Evolutionary conservation across 306 rosid genomes (phyloP).

Genomic region (Fragaria ananassa): DNA sequence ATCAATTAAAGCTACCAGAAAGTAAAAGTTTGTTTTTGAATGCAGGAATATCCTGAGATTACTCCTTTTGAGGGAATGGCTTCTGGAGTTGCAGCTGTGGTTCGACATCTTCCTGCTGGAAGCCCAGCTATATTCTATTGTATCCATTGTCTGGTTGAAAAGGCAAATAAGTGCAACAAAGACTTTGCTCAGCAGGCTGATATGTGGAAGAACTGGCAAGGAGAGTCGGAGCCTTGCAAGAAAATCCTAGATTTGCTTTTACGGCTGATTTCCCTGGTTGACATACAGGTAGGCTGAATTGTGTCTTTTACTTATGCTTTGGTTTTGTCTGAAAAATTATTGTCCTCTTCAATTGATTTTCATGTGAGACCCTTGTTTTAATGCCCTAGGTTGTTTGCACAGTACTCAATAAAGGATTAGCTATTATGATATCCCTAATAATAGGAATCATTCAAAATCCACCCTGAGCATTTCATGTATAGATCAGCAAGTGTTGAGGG

Average conservation of each 20-base stretch:
- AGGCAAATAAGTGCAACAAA: slow-evolving; percentile 53
- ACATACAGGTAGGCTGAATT: slow-evolving; percentile 58
- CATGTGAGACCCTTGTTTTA: neutral
- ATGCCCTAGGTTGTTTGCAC: slow-evolving; percentile 1
- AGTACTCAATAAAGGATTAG: neutral
- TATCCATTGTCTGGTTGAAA: slow-evolving; percentile 60
- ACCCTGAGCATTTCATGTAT: neutral
- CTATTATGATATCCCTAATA: neutral
- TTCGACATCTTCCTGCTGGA: slow-evolving; percentile 87
- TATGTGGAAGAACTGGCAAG: slow-evolving; percentile 74
- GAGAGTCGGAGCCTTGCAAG: slow-evolving; percentile 78
- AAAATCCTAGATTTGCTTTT: slow-evolving; percentile 75
- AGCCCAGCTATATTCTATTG: slow-evolving; percentile 83
- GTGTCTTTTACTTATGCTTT: neutral
- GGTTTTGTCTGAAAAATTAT: neutral
- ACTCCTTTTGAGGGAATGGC: slow-evolving; percentile 97
- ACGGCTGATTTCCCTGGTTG: slow-evolving; percentile 71
- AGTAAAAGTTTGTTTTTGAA: slow-evolving; percentile 16
- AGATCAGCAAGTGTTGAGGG: slow-evolving; percentile 1
- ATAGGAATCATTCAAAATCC: slow-evolving; percentile 13
- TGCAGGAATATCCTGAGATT: slow-evolving; percentile 76
- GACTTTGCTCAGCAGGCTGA: slow-evolving; percentile 44
- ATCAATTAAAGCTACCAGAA: slow-evolving; percentile 11
- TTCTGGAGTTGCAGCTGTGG: slow-evolving; percentile 78
- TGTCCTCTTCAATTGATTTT: neutral